A percentile compares a stretch with the other conserved stretches of the same genome.
These are phyloP conservation scores for Alternaria metachromatica DNA, from an alignment of 2,329 filamentous ascomycete genomes.

Conservation along the genomic window DNA sequence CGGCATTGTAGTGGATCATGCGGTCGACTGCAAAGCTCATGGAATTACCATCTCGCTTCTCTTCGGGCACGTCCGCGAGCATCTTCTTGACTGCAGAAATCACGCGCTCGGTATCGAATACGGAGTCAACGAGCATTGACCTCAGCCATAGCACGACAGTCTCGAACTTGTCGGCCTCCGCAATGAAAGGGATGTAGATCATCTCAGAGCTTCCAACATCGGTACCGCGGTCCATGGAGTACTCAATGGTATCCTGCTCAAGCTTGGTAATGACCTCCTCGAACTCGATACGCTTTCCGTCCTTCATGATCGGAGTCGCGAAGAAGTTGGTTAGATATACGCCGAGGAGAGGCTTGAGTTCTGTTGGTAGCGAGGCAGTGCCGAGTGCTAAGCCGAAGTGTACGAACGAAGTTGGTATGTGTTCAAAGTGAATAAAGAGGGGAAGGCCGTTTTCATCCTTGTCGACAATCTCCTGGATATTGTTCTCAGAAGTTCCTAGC, in stretches of 20 bases:
- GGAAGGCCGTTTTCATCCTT: conserved; percentile 68
- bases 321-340: conserved; percentile 94
- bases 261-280: conserved; percentile 91
- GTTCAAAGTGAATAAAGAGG: conserved; percentile 95
- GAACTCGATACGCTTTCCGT: conserved; percentile 80
- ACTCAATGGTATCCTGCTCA: conserved; percentile 89
- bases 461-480: conserved; percentile 79
- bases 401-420: conserved; percentile 92
- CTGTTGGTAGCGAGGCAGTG: conserved; percentile 76
- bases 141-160: conserved; percentile 83
- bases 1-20: conserved; percentile 79
- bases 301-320: conserved; percentile 80
- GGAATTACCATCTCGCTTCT: conserved; percentile 81
- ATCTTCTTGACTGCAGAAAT: conserved; percentile 75
- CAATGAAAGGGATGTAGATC: conserved; percentile 79
- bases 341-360: conserved; percentile 81
- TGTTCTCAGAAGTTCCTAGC: conserved; percentile 70
- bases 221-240: conserved; percentile 72
- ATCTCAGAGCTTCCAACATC: conserved; percentile 81
- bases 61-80: conserved; percentile 88
- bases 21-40: conserved; percentile 70
- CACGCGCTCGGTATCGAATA: conserved; percentile 78
- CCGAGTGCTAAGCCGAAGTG: conserved; percentile 82
- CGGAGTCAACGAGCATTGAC: conserved; percentile 83
- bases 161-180: conserved; percentile 86